Base-by-base conservation (phyloP, 179 eudicot genomes). In the Beta lomatogona region DNA sequence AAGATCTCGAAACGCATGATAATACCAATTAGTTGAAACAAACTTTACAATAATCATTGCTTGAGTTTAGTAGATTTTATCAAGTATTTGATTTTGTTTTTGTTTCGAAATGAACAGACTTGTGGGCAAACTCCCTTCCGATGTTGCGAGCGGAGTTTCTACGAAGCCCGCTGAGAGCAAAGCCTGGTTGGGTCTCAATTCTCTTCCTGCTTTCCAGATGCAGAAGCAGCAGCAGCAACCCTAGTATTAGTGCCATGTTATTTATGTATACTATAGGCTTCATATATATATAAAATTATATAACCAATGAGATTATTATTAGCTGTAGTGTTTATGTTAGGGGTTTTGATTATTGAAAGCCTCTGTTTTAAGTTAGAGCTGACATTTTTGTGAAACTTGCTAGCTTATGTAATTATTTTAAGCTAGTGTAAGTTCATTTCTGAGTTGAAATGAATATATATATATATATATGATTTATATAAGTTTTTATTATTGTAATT, bases 181-280 rank as follows among this genome's bases (percentile, higher is more conserved):
- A 31, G 28, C 88, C 12, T 93, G 97, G 97, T 91, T 92, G 7
- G 96, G 94, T 6, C 79, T 93, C 83, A 87, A 86, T 70, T 80
- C 88, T 84, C 88, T 82, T 50, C 86, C 84, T 7, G 67, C 36
- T 3, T 85, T 85, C 76, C 83, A 85, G 79, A 16, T 69, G 48
- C 85, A 79, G 71, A 80, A 85, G 63, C 82, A 85, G 58, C 82
- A 85, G 58, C 80, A 67, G 65, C 80, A 82, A 50, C n/a, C 50
- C 61, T 58, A 82, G 57, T 79, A 66, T 9, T 65, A 55, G 41
- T 52, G 6, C 48, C 28, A 57, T 48, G 61, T 13, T 72, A 50
- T 72, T 22, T 73, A 73, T 73, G 61, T 73, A 73, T 54, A 71
- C 46, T 4, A 71, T 71, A 53, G 64, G 53, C 48, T 18, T 67